Percentiles rank a stretch among this genome's conserved stretches.
These are phyloP conservation scores for Hirschioporus abietinus DNA, from an alignment of 768 basidiomycete genomes.

Conservation along the genomic window DNA sequence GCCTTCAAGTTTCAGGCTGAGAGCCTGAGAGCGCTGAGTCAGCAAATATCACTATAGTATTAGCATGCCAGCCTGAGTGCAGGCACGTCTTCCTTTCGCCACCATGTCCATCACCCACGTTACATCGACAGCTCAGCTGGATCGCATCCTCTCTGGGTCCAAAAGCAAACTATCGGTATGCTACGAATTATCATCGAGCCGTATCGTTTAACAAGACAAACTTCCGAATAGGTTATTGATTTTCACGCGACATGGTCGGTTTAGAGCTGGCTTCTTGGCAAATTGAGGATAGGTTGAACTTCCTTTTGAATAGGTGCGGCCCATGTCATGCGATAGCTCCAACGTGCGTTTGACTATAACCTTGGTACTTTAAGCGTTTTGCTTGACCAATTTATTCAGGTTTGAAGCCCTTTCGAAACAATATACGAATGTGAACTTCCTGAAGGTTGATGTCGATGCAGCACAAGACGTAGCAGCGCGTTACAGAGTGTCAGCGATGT, in stretches of 20 bases:
- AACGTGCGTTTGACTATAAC: constrained; percentile 11
- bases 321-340: constrained; percentile 85
- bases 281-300: constrained; percentile 13
- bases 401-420: constrained; percentile 68
- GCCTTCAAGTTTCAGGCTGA: too few species aligned
- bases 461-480: constrained; percentile 58
- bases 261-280: background rate
- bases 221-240: constrained; percentile 61
- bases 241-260: constrained; percentile 79
- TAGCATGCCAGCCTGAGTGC: background rate
- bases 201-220: constrained; percentile 2
- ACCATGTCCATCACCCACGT: constrained; percentile 60
- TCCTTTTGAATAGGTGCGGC: constrained; percentile 56
- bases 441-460: constrained; percentile 79
- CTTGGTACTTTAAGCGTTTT: background rate
- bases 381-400: background rate
- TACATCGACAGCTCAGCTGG: constrained; percentile 57
- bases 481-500: constrained; percentile 74
- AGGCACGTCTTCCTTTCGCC: background rate
- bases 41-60: too few species aligned
- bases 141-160: constrained; percentile 50
- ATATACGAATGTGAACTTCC: constrained; percentile 67
- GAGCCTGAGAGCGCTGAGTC: too few species aligned
- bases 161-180: constrained; percentile 62
- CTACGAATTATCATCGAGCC: background rate